These are phyloP conservation scores for Diplosphaera chodatii DNA, from an alignment of 139 green algal species.

Conservation along the genomic window DNA sequence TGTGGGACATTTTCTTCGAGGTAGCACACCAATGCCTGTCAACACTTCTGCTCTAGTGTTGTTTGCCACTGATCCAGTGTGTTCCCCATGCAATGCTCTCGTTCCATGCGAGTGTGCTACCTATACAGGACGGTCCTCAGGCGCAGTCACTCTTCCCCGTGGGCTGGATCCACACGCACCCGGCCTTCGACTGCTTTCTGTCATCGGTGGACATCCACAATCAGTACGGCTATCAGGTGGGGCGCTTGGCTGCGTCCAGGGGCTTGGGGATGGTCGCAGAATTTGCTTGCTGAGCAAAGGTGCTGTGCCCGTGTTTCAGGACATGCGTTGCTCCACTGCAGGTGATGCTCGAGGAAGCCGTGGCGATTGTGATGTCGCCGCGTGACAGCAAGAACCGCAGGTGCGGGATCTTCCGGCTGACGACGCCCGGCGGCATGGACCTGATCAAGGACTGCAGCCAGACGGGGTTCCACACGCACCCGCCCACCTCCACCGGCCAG, in stretches of 20 bases:
- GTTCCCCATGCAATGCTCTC: too few species aligned
- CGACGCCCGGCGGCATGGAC: slow-evolving; percentile 77
- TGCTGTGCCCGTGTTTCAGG: too few species aligned
- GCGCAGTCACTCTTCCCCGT: slow-evolving; percentile 75
- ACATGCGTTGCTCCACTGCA: slow-evolving; percentile 37
- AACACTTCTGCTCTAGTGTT: too few species aligned
- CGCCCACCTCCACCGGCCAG: slow-evolving; percentile 60
- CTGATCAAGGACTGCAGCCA: slow-evolving; percentile 78
- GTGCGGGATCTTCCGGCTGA: slow-evolving; percentile 88
- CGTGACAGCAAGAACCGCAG: slow-evolving; percentile 48
- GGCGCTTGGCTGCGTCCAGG: too few species aligned
- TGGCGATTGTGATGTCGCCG: slow-evolving; percentile 95
- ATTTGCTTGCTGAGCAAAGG: too few species aligned
- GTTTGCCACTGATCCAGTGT: too few species aligned
- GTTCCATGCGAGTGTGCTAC: too few species aligned
- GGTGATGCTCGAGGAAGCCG: slow-evolving; percentile 88
- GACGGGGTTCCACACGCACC: slow-evolving; percentile 88
- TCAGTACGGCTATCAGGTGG: slow-evolving; percentile 69
- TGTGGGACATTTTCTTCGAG: slow-evolving; percentile 56
- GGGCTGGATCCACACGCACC: slow-evolving; percentile 98
- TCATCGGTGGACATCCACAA: slow-evolving; percentile 94
- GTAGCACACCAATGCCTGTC: too few species aligned
- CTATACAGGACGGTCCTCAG: slow-evolving; percentile 6
- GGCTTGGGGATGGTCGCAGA: neutral
- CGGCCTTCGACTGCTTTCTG: slow-evolving; percentile 93